These are phyloP conservation scores for Caryopteris hybrid DNA, from an alignment of 305 asterid species.

Conservation along the genomic window DNA sequence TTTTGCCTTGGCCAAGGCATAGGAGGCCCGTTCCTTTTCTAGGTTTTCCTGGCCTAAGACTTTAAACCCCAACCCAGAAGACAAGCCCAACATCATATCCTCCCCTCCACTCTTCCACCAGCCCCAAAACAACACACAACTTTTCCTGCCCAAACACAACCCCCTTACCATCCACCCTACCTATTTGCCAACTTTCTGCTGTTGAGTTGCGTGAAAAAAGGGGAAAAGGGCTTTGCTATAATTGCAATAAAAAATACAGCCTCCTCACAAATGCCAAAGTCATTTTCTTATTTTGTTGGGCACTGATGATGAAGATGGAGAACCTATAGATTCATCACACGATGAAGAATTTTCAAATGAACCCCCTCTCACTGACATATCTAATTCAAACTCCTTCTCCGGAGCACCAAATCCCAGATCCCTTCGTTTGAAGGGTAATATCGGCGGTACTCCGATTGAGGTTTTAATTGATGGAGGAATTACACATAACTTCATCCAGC, in stretches of 20 bases:
- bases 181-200: not conserved
- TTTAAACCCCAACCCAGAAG: too few relatives aligned
- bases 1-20: not conserved
- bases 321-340: not conserved
- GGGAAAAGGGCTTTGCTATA: not conserved
- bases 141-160: too few relatives aligned
- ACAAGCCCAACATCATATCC: not conserved
- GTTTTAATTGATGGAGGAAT: too few relatives aligned
- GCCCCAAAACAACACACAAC: not conserved
- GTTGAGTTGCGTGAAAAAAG: not conserved
- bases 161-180: not conserved
- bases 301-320: not conserved
- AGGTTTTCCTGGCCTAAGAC: not conserved
- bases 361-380: not conserved
- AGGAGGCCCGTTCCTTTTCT: too few relatives aligned
- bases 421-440: too few relatives aligned
- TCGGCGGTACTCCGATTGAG: too few relatives aligned
- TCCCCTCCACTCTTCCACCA: not conserved
- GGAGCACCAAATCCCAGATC: not conserved
- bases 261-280: not conserved
- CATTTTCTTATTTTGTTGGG: not conserved
- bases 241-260: not conserved
- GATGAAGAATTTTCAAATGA: not conserved
- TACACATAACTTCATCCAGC: too few relatives aligned
- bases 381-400: not conserved